Base-by-base conservation (phyloP, 805 yeast genomes). In the Myxozyma sirexii region DNA sequence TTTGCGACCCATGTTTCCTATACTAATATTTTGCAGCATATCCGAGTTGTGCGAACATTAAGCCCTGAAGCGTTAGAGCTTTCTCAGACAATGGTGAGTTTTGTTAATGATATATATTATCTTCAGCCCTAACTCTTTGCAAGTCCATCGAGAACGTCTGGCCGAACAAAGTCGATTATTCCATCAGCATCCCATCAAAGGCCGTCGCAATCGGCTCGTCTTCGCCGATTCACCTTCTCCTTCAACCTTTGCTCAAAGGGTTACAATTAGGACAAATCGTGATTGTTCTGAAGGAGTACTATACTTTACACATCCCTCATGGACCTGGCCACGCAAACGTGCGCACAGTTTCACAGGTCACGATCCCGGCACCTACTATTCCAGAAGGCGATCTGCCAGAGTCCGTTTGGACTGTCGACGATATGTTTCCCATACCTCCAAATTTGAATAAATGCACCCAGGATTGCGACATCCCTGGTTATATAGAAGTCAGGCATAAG, bases 121-220 rank as follows among this genome's bases (percentile, higher is more conserved):
- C 41, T 15, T 29, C 33, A 29, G 10, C 10, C 37, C 29, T 19
- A 17, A 33, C 47, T 17, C 38, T 26, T n/a, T n/a, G 7, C 33
- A 2, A 58, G 58, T 89, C 96, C 0, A 96, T 93, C 33, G 97
- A 91, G 70, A 93, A 93, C 71, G 86, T 92, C 0, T 93, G 98
- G 98, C 97, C 98, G 1, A 78, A 84, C 47, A 94, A 94, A 71
- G 90, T 93, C 33, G 97, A 93, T 69, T 93, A 93, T 72, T 82
- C 90, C 2, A 84, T 94, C 60, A 87, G 89, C 54, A 85, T 89
- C 4, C 97, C 98, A 0, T 80, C 90, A 26, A 86, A 89, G 69
- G 96, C 97, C 0, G 82, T 90, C 24, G 96, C 98, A 0, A 85
- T 94, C 44, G 99, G 99, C 1, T 85, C 96, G 0, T 76, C 83